Evolutionary conservation across 768 basidiomycete genomes (phyloP), one percentile per base, ranked within the genome.

Genomic region (Paxillus rubicundulus): DNA sequence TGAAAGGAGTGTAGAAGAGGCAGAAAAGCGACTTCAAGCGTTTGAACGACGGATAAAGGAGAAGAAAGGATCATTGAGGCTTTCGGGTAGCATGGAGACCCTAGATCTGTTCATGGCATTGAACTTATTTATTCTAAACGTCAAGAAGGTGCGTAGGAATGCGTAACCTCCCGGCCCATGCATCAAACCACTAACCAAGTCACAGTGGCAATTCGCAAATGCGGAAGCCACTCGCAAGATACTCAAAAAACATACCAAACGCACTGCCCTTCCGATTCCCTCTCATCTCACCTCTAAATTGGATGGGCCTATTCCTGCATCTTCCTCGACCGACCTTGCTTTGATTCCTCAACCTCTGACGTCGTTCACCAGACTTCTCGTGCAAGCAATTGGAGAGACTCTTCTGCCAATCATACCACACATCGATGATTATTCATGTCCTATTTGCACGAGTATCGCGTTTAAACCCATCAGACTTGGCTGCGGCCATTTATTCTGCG

Each of bases 221-320:
- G 78, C 86, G 7, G 92, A 96, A 68, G 94, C 93, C 2, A 89
- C 87, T 2, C 82, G 92, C 33, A 97, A 97, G 72, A 93, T 93
- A 53, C 79, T 96, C 47, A 96, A 96, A 77, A 97, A 97, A 65
- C 94, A 95, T 64, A 80, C 89, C 27, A 96, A 96, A 65, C 84
- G 91, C 4, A 96, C 93, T 0, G 84, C 89, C 0, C 74, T 98
- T 9, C 87, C 89, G 1, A 76, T 87, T 57, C 78, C 85, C 2
- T 54, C 55, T 12, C 53, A 65, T 47, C 50, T 62, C 14, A 47
- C 69, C 50, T 49, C 57, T 39, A 64, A 49, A 2, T 66, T 38
- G 32, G 58, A 53, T 48, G 53, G 32, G 10, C 56, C 55, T 14
- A 17, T 49, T 5, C 42, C 56, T 20, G 56, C 38, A 21, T 45